Evolutionary conservation across 371 early-diverging fungal genomes (phyloP), one percentile per base, ranked within the genome.

Genomic region (Choanephora cucurbitarum): DNA sequence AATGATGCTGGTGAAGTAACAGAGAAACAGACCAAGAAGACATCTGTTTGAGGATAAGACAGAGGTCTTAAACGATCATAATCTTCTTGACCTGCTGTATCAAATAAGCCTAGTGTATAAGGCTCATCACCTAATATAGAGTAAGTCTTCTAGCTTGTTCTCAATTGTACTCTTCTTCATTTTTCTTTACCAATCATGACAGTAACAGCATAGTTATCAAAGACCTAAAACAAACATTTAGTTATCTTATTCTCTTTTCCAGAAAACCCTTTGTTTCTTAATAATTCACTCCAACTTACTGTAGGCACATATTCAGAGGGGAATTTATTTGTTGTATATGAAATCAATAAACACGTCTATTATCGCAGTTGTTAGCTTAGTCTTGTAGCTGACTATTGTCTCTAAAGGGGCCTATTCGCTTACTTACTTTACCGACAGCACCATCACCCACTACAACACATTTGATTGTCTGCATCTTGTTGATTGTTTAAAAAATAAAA

Each of bases 131-230:
- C 77, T 76, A 50, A 15, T 41, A 33, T 31, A 44, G 8, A 44
- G 18, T 43, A 21, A 37, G 37, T 37, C 14, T 2, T 19, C 44
- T 6, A 19, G 19, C 13, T 19, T 53, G 9, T 9, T 10, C 43
- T 10, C 44, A 43, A 24, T 5, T 5, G 23, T 24, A n/a, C 9
- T 22, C 28, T 13, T 37, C 37, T 37, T 14, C 14, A 6, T 37
- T 9, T 37, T 13, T 37, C 15, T 28, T 19, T 69, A 73, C 94
- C 97, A 79, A 98, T 95, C 96, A 96, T 96, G 44, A 98, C 97
- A 34, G 96, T 97, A 43, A 96, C 98, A 57, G 98, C 97, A 79
- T 98, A 98, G 77, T 98, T 98, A 79, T 98, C 98, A 83, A 98
- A 98, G 32, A 98, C 93, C 91, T 91, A 66, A 6, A 21, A n/a